Base-by-base conservation (phyloP, 1,284 basidiomycete genomes). In the Sporisorium exsertum region DNA sequence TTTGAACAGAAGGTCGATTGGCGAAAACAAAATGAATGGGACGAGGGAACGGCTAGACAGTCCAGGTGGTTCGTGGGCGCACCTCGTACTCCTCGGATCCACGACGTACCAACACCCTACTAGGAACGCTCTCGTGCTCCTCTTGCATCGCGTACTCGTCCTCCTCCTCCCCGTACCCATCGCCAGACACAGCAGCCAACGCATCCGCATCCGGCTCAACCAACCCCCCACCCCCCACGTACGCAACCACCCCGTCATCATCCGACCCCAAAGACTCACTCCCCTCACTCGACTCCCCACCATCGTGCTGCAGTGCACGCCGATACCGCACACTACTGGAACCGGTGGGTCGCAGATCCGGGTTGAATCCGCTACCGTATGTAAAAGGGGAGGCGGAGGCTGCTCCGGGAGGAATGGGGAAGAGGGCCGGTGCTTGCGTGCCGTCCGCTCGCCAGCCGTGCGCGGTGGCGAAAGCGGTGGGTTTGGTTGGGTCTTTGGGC, bases 331-430 rank as follows among this genome's bases (percentile, higher is more conserved):
- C 10, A 3, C 18, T 20, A 6, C 2, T 9, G 5, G 65, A 61
- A 33, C 71, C 68, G 6, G 40, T 58, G 0, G 73, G 69, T 16
- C 20, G 51, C 2, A 76, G 57, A 1, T 13, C 18, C 1, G 81
- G 81, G 37, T 83, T 83, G 49, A 83, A 70, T 3, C 56, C 92
- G 55, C 91, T 90, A 71, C 92, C 91, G 81, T 93, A 96, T 8
- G 93, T 94, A 90, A 94, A 96, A 5, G 94, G 92, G 1, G 90
- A 90, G 22, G 87, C 84, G 1, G 89, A 88, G 2, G 64, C 37
- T 9, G 67, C 49, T 16, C 54, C 61, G 2, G 72, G 58, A 2
- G 71, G 63, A 16, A 20, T 5, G 3, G 52, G 20, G 24, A 69
- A 67, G 0, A 59, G 43, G 3, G 27, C 32, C 1, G 58, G 47